A percentile compares a stretch with the other conserved stretches of the same genome.
These are phyloP conservation scores for Phialemoniopsis sp. DNA, from an alignment of 2,329 filamentous ascomycete species.

Conservation along the genomic window DNA sequence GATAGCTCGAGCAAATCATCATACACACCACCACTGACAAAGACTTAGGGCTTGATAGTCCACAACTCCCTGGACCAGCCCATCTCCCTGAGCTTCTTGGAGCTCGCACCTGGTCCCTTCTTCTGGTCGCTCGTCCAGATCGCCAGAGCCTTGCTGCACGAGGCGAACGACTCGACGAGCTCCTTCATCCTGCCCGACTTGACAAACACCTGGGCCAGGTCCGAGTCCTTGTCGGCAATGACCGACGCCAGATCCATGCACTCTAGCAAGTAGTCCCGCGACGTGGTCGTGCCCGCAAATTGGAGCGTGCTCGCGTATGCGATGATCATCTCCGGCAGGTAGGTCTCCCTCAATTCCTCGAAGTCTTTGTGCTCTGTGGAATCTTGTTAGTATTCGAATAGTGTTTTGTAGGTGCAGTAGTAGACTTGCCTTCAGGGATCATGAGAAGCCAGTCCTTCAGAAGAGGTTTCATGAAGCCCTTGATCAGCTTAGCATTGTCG, in stretches of 20 bases:
- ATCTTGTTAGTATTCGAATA: conserved; percentile 5
- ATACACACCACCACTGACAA: no score
- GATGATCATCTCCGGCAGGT: conserved; percentile 81
- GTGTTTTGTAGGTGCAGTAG: conserved; percentile 4
- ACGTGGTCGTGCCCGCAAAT: conserved; percentile 69
- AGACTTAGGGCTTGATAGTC: conserved; percentile 42
- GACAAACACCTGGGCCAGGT: conserved; percentile 61
- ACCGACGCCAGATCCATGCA: conserved; percentile 81
- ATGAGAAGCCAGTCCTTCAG: conserved; percentile 60
- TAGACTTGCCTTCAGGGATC: conserved; percentile 48
- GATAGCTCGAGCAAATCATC: no score
- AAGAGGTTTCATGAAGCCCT: conserved; percentile 55
- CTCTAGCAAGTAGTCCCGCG: conserved; percentile 72
- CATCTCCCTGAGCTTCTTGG: conserved; percentile 57
- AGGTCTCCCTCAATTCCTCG: conserved; percentile 64
- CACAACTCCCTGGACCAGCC: conserved; percentile 62
- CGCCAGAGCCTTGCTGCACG: conserved; percentile 68
- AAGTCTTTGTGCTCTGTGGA: conserved; percentile 55
- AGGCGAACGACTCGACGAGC: conserved; percentile 71
- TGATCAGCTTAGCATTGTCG: conserved; percentile 47
- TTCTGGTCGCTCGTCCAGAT: conserved; percentile 49
- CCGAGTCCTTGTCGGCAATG: conserved; percentile 67
- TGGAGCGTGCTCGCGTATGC: conserved; percentile 80
- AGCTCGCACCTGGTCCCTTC: conserved; percentile 40
- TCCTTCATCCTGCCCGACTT: conserved; percentile 67